Conservation (phyloP, 192 early-diverging fungal genomes). For the Dispira simplex region DNA sequence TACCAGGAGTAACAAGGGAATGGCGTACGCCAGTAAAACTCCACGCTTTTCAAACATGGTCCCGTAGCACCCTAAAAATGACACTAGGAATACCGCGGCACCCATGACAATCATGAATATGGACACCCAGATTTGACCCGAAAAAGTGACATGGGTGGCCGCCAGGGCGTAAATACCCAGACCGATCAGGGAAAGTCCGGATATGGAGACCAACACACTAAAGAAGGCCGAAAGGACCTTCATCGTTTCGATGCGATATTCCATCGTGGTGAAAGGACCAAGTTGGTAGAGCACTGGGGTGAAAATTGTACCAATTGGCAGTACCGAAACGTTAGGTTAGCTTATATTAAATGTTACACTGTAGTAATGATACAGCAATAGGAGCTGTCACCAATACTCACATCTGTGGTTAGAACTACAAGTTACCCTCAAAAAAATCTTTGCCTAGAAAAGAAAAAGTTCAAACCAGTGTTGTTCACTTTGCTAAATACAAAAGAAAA, state of each 20-base stretch:
- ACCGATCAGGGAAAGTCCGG: constrained; percentile 17
- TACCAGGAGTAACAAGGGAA: constrained; percentile 4
- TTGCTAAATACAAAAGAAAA: too few relatives aligned
- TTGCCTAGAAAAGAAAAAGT: too few relatives aligned
- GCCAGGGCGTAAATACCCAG: constrained; percentile 22
- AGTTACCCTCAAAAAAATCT: too few relatives aligned
- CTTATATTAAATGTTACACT: too few relatives aligned
- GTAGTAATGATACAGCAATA: too few relatives aligned
- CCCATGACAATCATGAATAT: constrained; percentile 23
- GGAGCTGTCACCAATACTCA: too few relatives aligned
- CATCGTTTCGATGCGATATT: background rate
- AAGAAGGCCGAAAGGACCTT: constrained; percentile 8
- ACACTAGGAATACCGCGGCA: constrained; percentile 19
- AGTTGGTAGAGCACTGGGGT: background rate
- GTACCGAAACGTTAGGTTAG: too few relatives aligned
- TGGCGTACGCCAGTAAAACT: constrained; percentile 2
- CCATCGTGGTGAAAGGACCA: background rate
- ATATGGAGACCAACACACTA: constrained; percentile 13
- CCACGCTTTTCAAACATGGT: constrained; percentile 12
- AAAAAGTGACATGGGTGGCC: constrained; percentile 15
- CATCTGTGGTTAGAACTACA: too few relatives aligned
- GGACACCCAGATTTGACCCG: constrained; percentile 24
- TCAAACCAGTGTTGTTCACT: too few relatives aligned
- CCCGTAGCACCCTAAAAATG: constrained; percentile 29
- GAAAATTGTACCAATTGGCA: too few relatives aligned